These are phyloP conservation scores for Fusarium albosuccineum DNA, from an alignment of 2,329 filamentous ascomycete genomes.

Conservation along the genomic window DNA sequence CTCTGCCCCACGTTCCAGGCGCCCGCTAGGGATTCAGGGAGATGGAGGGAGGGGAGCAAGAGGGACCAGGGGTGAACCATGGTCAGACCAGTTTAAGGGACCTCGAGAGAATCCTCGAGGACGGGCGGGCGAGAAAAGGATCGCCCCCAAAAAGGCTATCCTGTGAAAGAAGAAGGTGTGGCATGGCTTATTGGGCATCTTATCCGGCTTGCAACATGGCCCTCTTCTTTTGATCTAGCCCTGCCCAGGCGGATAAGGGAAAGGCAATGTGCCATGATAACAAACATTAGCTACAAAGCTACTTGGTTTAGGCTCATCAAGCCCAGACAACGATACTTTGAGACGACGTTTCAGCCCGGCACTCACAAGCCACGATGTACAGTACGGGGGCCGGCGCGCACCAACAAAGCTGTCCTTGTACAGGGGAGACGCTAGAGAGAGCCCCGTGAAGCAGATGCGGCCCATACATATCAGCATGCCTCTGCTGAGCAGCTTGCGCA, in stretches of 20 bases:
- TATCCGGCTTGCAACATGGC: conserved; percentile 1
- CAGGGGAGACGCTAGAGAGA: conserved; percentile 34
- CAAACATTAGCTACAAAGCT: not conserved
- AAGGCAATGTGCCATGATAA: not conserved
- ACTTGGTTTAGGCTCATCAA: conserved; percentile 1
- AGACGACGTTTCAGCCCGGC: conserved; percentile 38
- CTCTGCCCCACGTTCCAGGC: conserved; percentile 37
- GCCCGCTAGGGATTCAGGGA: conserved; percentile 35
- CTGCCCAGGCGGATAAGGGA: not conserved
- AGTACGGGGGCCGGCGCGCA: conserved; percentile 8
- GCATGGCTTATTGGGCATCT: conserved; percentile 4
- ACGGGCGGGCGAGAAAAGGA: not conserved
- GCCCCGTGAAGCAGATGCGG: conserved; percentile 20
- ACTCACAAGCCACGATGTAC: conserved; percentile 35
- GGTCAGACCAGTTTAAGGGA: conserved; percentile 16
- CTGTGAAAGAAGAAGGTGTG: not conserved
- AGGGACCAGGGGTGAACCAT: conserved; percentile 2
- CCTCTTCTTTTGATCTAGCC: not conserved
- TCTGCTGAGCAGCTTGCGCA: conserved; percentile 35
- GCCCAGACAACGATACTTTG: conserved; percentile 26
- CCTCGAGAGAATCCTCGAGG: conserved; percentile 1
- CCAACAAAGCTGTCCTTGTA: conserved; percentile 24
- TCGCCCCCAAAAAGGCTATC: not conserved
- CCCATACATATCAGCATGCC: conserved; percentile 22
- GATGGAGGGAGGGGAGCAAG: conserved; percentile 11